These are phyloP conservation scores for Termitomyces sp. DNA, from an alignment of 768 basidiomycete species.

Conservation along the genomic window DNA sequence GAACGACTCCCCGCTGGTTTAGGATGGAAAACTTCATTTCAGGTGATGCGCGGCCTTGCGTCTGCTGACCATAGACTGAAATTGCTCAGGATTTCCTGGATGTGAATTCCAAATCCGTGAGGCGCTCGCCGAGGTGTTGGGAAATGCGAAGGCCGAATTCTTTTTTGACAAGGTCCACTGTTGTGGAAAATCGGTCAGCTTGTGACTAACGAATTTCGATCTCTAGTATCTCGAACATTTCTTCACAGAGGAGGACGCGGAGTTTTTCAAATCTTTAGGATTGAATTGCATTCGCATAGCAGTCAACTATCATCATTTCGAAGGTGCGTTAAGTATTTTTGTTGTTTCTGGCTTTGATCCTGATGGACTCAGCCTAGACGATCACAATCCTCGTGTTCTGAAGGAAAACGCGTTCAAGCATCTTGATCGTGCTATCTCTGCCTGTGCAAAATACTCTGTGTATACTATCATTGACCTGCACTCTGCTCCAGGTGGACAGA, in stretches of 20 bases:
- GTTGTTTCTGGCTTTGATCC: not conserved
- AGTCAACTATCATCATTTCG: slow-evolving; percentile 71
- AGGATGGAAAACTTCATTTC: slow-evolving; percentile 79
- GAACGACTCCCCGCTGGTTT: not conserved
- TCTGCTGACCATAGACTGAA: not conserved
- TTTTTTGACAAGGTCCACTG: slow-evolving; percentile 74
- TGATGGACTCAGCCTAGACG: slow-evolving; percentile 30
- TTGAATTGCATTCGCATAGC: slow-evolving; percentile 75
- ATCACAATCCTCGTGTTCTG: slow-evolving; percentile 72
- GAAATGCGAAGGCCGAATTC: slow-evolving; percentile 59
- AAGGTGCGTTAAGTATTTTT: slow-evolving; percentile 31
- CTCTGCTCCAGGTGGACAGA: slow-evolving; percentile 68
- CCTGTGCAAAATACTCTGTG: slow-evolving; percentile 70
- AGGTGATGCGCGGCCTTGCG: slow-evolving; percentile 22
- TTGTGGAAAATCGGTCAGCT: not conserved
- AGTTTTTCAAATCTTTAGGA: slow-evolving; percentile 71
- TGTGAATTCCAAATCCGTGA: slow-evolving; percentile 76
- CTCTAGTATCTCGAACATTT: slow-evolving; percentile 75
- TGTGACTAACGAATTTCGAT: slow-evolving; percentile 1
- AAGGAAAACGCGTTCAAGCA: slow-evolving; percentile 75
- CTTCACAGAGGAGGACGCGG: slow-evolving; percentile 69
- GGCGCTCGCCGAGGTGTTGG: slow-evolving; percentile 59
- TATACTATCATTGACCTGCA: slow-evolving; percentile 81
- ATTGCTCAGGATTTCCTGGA: slow-evolving; percentile 60
- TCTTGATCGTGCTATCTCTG: slow-evolving; percentile 69